Evolutionary conservation across 2,329 filamentous ascomycete species (phyloP).

Genomic region (Colletotrichum scovillei): DNA sequence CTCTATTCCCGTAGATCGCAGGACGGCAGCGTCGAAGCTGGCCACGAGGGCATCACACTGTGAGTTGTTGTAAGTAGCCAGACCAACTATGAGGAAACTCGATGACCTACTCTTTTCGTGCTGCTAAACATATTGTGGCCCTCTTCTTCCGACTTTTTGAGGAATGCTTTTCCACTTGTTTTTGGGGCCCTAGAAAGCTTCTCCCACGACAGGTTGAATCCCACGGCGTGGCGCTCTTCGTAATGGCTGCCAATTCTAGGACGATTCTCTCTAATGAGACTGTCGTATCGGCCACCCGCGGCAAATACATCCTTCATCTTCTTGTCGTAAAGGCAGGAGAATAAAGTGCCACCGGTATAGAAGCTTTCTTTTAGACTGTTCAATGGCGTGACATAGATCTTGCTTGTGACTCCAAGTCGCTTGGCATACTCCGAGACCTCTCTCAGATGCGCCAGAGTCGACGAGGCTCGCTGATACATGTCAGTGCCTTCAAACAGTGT

Average conservation of each 20-base stretch:
- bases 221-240: constrained; percentile 83
- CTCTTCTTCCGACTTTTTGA: constrained; percentile 79
- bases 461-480: constrained; percentile 78
- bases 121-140: constrained; percentile 64
- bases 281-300: constrained; percentile 93
- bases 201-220: constrained; percentile 92
- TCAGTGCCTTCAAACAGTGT: constrained; percentile 71
- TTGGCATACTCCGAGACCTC: constrained; percentile 82
- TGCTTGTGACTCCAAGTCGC: constrained; percentile 78
- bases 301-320: constrained; percentile 89
- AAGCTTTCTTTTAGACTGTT: constrained; percentile 93
- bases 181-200: constrained; percentile 76
- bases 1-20: constrained; percentile 81
- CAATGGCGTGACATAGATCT: constrained; percentile 86
- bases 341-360: constrained; percentile 86
- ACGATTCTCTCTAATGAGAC: constrained; percentile 84
- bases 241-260: constrained; percentile 73
- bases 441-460: constrained; percentile 82
- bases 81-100: fast-evolving
- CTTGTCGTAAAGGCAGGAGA: constrained; percentile 89
- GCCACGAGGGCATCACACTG: constrained; percentile 91
- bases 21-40: constrained; percentile 82
- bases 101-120: constrained; percentile 13
- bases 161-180: constrained; percentile 64
- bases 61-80: constrained; percentile 10